Evolutionary conservation across 495 filamentous ascomycete species (phyloP).

Genomic region (Podospora didyma): DNA sequence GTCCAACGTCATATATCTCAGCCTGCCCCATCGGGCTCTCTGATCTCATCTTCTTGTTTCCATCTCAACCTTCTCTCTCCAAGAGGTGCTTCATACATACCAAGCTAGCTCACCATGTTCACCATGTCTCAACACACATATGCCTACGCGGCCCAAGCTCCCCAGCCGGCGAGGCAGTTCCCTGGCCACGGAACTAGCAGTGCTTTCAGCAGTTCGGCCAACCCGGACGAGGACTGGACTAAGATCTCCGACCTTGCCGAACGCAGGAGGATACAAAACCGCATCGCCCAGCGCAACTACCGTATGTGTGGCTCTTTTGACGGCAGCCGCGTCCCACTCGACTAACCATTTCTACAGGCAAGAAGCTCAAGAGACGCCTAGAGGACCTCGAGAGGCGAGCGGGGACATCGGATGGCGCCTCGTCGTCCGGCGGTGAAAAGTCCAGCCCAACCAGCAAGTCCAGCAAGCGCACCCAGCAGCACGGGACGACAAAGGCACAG

Average conservation of each 20-base stretch:
- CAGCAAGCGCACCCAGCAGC: slow-evolving; percentile 41
- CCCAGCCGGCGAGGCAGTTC: slow-evolving; percentile 53
- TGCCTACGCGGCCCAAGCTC: slow-evolving; percentile 34
- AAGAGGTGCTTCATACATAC: neutral
- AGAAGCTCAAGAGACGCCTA: slow-evolving; percentile 96
- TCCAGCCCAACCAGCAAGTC: slow-evolving; percentile 43
- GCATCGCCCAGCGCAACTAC: slow-evolving; percentile 97
- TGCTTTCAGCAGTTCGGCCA: slow-evolving; percentile 93
- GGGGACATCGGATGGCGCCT: slow-evolving; percentile 69
- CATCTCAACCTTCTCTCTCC: neutral
- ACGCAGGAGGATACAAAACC: slow-evolving; percentile 90
- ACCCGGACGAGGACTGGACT: slow-evolving; percentile 98
- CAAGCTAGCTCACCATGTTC: slow-evolving; percentile 33
- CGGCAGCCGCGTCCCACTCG: neutral
- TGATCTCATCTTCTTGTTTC: slow-evolving; percentile 2
- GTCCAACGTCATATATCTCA: slow-evolving; percentile 1
- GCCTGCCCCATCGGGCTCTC: neutral
- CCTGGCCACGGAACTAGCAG: slow-evolving; percentile 77
- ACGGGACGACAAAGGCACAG: slow-evolving; percentile 27
- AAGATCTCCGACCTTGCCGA: slow-evolving; percentile 98
- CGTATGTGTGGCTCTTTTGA: slow-evolving; percentile 57
- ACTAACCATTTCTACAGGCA: slow-evolving; percentile 56
- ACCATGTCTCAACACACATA: slow-evolving; percentile 43
- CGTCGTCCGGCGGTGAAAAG: slow-evolving; percentile 49
- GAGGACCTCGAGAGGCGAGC: slow-evolving; percentile 94